These are phyloP conservation scores for Chrysoporthe puriensis DNA, from an alignment of 2,329 filamentous ascomycete species.

Conservation along the genomic window DNA sequence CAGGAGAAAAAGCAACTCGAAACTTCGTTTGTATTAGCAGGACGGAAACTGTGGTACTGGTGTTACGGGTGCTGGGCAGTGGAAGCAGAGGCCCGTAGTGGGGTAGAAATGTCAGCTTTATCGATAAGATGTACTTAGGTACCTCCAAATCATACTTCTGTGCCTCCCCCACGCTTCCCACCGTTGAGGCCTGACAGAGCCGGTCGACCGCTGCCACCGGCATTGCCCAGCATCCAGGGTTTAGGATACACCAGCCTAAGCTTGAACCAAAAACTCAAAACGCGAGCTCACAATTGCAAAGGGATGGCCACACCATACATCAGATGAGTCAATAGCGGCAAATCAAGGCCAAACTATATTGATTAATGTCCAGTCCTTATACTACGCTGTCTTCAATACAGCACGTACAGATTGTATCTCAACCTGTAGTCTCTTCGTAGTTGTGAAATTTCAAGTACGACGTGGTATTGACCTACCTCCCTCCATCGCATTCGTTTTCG, in stretches of 20 bases:
- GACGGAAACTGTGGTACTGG: neutral
- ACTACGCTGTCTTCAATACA: no score
- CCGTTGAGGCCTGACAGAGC: neutral
- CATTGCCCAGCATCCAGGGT: neutral
- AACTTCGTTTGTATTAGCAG: neutral
- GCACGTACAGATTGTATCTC: no score
- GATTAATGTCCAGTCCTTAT: no score
- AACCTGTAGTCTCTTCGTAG: no score
- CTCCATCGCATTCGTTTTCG: neutral
- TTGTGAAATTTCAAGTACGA: neutral
- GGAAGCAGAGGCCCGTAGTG: constrained; percentile 3
- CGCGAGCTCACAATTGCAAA: no score
- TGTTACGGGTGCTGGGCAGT: neutral
- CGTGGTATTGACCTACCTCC: neutral
- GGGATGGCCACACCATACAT: no score
- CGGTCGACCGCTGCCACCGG: no score
- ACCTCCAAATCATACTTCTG: neutral
- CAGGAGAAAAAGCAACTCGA: neutral
- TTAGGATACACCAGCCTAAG: neutral
- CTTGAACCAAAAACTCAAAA: no score
- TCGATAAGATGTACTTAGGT: constrained; percentile 20
- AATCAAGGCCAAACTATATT: no score
- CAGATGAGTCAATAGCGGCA: no score
- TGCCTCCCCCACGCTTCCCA: neutral
- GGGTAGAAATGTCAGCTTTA: constrained; percentile 15